A percentile compares a stretch with the other conserved stretches of the same genome.
phyloP scores from a whole-genome alignment of 139 green algal genomes.

The Ettlia oleoabundans region DNA sequence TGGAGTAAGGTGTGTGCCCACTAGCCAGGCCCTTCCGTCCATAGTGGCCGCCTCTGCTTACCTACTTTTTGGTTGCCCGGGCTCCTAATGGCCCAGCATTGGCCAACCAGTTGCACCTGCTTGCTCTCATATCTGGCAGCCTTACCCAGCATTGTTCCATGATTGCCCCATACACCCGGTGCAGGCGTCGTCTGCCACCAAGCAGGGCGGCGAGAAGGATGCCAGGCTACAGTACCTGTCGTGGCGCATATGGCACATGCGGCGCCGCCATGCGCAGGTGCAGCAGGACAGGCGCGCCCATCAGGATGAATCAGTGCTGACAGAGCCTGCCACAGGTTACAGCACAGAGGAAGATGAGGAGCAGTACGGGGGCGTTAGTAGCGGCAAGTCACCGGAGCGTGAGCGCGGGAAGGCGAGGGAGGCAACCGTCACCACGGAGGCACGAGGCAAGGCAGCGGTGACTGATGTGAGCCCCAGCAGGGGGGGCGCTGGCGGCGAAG shows the following conservation, averaged over 20 bases:
- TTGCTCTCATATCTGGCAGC: too few relatives aligned
- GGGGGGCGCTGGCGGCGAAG: not conserved
- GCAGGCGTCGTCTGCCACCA: slow-evolving; percentile 55
- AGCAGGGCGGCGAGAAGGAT: slow-evolving; percentile 67
- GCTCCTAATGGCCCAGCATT: too few relatives aligned
- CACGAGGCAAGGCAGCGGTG: not conserved
- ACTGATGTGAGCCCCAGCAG: not conserved
- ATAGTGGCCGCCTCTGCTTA: not conserved
- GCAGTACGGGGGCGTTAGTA: not conserved
- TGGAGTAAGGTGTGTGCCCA: slow-evolving; percentile 71
- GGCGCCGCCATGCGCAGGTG: slow-evolving; percentile 62
- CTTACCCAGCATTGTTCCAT: not conserved
- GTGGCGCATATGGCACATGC: slow-evolving; percentile 89
- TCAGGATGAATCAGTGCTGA: not conserved
- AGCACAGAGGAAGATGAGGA: not conserved
- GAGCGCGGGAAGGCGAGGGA: not conserved
- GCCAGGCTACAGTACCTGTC: slow-evolving; percentile 82
- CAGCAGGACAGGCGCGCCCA: not conserved
- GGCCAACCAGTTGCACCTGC: too few relatives aligned
- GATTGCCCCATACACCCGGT: too few relatives aligned
- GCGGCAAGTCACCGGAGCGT: not conserved
- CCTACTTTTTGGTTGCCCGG: not conserved
- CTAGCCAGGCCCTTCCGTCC: not conserved
- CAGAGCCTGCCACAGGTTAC: not conserved
- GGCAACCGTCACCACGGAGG: not conserved